Evolutionary conservation across 1,284 basidiomycete genomes (phyloP).

Genomic region (Heterobasidion occidentale): DNA sequence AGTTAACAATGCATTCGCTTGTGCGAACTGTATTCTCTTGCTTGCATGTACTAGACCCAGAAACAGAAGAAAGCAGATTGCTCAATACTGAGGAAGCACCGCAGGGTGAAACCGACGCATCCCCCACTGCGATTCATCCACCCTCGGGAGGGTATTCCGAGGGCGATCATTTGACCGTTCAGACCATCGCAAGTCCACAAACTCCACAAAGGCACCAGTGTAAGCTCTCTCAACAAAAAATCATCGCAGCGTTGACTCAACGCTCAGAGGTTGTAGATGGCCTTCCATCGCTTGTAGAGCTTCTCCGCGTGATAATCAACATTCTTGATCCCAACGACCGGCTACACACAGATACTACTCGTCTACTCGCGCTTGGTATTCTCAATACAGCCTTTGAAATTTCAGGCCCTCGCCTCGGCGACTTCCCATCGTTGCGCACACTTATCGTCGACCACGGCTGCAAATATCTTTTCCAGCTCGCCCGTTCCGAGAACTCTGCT

Average conservation of each 20-base stretch:
- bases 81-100: constrained; percentile 34
- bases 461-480: constrained; percentile 93
- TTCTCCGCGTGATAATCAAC: constrained; percentile 91
- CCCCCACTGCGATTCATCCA: no score
- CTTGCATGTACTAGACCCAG: constrained; percentile 61
- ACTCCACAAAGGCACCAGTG: background rate
- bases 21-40: constrained; percentile 78
- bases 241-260: background rate
- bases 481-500: constrained; percentile 78
- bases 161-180: background rate
- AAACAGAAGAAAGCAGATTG: constrained; percentile 60
- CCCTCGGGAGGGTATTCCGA: no score
- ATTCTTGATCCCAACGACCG: constrained; percentile 93
- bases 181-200: background rate
- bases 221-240: background rate
- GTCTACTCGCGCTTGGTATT: constrained; percentile 83
- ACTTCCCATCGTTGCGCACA: constrained; percentile 65
- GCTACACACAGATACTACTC: constrained; percentile 94
- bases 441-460: constrained; percentile 87
- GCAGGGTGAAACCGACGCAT: constrained; percentile 36
- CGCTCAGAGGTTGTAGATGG: constrained; percentile 49
- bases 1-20: constrained; percentile 87
- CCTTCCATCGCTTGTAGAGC: constrained; percentile 87
- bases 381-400: constrained; percentile 89
- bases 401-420: constrained; percentile 67